Evolutionary conservation across 371 early-diverging fungal species (phyloP).

Genomic region (Mucor piriformis): DNA sequence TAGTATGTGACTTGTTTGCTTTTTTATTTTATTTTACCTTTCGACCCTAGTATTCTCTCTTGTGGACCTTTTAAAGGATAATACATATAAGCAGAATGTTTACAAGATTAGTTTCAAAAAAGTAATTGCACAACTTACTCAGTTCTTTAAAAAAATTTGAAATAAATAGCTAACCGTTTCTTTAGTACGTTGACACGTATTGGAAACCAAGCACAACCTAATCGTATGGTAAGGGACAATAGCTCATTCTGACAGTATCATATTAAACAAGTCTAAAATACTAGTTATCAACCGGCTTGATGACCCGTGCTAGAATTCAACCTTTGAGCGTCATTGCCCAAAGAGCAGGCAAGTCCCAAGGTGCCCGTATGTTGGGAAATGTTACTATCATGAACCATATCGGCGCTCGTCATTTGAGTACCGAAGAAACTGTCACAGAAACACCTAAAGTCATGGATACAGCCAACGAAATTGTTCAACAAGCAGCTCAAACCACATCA

Average conservation of each 20-base stretch:
- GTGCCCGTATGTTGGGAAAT: conserved; percentile 21
- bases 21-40: not conserved
- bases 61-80: conserved; percentile 1
- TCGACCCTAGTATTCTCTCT: conserved; percentile 13
- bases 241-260: not conserved
- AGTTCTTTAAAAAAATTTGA: not conserved
- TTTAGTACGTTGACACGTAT: conserved; percentile 14
- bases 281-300: conserved; percentile 27
- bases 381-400: conserved; percentile 14
- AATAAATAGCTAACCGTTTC: not conserved
- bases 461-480: conserved; percentile 25
- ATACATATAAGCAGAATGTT: conserved; percentile 10
- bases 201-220: conserved; percentile 7
- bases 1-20: conserved; percentile 5
- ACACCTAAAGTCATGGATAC: conserved; percentile 10
- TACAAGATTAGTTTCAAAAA: conserved; percentile 10
- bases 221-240: conserved; percentile 25
- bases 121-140: not conserved
- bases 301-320: conserved; percentile 8
- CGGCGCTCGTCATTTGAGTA: conserved; percentile 22
- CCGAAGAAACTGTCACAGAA: conserved; percentile 14
- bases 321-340: conserved; percentile 21
- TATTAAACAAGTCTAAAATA: not conserved
- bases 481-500: conserved; percentile 38
- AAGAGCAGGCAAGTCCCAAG: conserved; percentile 17